phyloP scores from a whole-genome alignment of 1,284 basidiomycete genomes.

The Dichomitus squalens region DNA sequence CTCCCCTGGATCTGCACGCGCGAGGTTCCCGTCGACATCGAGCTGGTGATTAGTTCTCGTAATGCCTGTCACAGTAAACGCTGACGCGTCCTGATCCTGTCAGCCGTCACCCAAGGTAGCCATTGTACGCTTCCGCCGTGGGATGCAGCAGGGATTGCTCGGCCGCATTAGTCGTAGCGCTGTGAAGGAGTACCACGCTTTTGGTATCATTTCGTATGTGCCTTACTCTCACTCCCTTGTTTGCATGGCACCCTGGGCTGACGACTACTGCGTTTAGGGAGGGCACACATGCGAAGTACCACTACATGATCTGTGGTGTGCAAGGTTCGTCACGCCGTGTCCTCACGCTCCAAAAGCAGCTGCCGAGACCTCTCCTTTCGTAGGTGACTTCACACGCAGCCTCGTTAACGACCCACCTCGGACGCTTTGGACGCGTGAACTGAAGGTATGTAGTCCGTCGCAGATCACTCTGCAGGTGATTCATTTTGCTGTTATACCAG shows the following conservation, averaged over 20 bases:
- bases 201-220: constrained; percentile 58
- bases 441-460: constrained; percentile 54
- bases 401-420: constrained; percentile 70
- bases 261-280: constrained; percentile 44
- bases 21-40: constrained; percentile 71
- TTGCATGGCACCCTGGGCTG: constrained; percentile 13
- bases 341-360: constrained; percentile 3
- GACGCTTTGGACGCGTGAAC: constrained; percentile 70
- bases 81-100: constrained; percentile 1
- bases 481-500: constrained; percentile 35
- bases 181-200: constrained; percentile 66
- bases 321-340: constrained; percentile 47
- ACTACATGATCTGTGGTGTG: constrained; percentile 78
- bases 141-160: constrained; percentile 66
- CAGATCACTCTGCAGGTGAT: constrained; percentile 4
- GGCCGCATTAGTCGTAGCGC: constrained; percentile 57
- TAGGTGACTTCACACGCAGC: constrained; percentile 71
- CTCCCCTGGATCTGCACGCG: constrained; percentile 79
- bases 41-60: constrained; percentile 57
- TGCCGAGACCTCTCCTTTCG: constrained; percentile 1
- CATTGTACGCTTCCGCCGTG: constrained; percentile 58
- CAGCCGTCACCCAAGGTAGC: constrained; percentile 65
- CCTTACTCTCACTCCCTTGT: constrained; percentile 6
- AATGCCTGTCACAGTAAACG: neutral
- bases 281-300: constrained; percentile 67